Evolutionary conservation across 2,329 filamentous ascomycete species (phyloP).

Genomic region (Fusarium bulbicola): DNA sequence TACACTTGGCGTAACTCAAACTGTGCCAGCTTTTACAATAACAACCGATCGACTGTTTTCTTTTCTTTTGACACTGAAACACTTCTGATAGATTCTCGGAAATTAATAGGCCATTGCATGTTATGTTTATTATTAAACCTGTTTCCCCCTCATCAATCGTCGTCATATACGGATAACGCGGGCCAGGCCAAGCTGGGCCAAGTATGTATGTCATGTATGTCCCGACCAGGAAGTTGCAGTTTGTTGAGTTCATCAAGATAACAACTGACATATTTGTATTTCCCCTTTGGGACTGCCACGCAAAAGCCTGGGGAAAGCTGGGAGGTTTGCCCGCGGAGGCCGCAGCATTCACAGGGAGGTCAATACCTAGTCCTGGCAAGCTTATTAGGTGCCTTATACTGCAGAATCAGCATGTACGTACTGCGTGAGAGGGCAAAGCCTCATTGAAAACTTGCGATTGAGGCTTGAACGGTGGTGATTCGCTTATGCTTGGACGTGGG

Average conservation of each 20-base stretch:
- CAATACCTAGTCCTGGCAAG: not conserved
- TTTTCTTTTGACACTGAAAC: conserved; percentile 3
- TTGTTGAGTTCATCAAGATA: conserved; percentile 30
- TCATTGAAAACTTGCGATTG: conserved; percentile 14
- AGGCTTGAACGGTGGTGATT: conserved; percentile 31
- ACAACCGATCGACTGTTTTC: not conserved
- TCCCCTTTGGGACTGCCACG: conserved; percentile 28
- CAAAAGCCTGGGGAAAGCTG: conserved; percentile 32
- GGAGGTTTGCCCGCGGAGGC: conserved; percentile 18
- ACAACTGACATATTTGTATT: conserved; percentile 12
- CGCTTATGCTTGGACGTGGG: conserved; percentile 6
- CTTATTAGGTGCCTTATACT: not conserved
- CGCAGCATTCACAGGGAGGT: not conserved
- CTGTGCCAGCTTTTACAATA: not conserved
- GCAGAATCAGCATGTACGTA: not conserved
- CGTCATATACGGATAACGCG: conserved; percentile 27
- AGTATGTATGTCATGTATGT: conserved; percentile 3
- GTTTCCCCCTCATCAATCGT: conserved; percentile 6
- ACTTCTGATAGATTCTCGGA: not conserved
- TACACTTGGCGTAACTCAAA: conserved; percentile 9
- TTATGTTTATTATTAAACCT: not conserved
- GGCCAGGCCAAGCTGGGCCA: conserved; percentile 11
- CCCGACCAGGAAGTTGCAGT: conserved; percentile 26
- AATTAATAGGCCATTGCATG: not conserved
- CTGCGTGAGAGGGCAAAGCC: not conserved